A percentile compares a stretch with the other conserved stretches of the same genome.
Conservation (phyloP, 257 asterid species). For the Marsdenia floribunda region DNA sequence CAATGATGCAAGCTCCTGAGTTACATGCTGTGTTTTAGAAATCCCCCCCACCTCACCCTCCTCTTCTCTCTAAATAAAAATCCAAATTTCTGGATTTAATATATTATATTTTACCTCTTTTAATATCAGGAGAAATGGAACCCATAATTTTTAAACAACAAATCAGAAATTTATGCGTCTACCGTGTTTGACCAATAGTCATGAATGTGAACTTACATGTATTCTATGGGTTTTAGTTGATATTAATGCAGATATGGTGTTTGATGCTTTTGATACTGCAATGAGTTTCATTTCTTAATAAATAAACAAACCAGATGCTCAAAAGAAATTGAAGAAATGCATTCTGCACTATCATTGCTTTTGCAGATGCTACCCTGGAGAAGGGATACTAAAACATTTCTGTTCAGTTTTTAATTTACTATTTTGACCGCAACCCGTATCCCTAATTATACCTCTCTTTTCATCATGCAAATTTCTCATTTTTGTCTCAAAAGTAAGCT, state of each 20-base stretch:
- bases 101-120: background rate
- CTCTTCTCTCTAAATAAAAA: background rate
- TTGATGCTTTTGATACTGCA: background rate
- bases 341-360: background rate
- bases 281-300: background rate
- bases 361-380: background rate
- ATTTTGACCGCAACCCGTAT: background rate
- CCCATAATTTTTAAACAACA: background rate
- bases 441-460: background rate
- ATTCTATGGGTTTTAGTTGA: background rate
- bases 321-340: background rate
- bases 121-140: background rate
- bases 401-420: background rate
- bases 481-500: background rate
- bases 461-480: background rate
- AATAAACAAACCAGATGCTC: background rate
- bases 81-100: background rate
- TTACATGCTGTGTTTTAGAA: background rate
- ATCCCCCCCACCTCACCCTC: background rate
- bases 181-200: background rate
- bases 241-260: background rate
- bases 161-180: background rate
- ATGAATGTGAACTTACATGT: background rate
- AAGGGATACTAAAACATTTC: background rate
- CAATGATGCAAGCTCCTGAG: background rate